Evolutionary conservation across 495 filamentous ascomycete genomes (phyloP), one percentile per base, ranked within the genome.

Genomic region (Aspergillus incahuasiensis): DNA sequence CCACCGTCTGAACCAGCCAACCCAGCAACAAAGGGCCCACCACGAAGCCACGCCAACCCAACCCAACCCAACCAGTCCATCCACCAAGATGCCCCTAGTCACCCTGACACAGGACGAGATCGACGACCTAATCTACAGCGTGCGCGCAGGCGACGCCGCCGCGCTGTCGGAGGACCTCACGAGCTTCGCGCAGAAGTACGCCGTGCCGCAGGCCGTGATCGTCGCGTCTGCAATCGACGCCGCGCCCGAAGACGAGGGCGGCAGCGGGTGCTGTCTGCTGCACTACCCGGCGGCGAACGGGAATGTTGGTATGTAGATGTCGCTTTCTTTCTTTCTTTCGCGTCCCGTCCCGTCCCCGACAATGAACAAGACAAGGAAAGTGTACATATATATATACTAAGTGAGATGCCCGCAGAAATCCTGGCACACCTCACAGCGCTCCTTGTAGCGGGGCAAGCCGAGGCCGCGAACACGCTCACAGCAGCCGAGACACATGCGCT

Each of bases 221-320:
- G 66, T 96, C 22, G 60, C 74, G 28, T 79, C 80, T 28, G 85
- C 86, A 11, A 80, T 81, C 53, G 91, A 95, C 60, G 77, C 83
- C 21, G 76, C 82, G 25, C 86, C 82, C 52, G 84, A 86, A 21
- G 95, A 90, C 13, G 75, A 76, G 55, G 73, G 74, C 12, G 74
- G 75, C 20, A 70, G 71, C 8, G 75, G 74, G 0, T 68, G 63
- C 1, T 74, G 77, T 30, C 77, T 87, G 16, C 72, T 96, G 63
- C 92, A 97, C 73, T 96, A 90, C 80, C 89, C 90, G 1, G 82
- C 88, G 34, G 92, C 88, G 9, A 97, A 97, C 73, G 92, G 92
- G 28, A 88, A 94, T 63, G 53, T 76, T 43, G 88, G 90, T 94
- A 80, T 13, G 12, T 52, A 30, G 5, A 5, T 9, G 5, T 9